Conservation (phyloP, 805 yeast species). For the Saccharomycopsis schoenii region DNA sequence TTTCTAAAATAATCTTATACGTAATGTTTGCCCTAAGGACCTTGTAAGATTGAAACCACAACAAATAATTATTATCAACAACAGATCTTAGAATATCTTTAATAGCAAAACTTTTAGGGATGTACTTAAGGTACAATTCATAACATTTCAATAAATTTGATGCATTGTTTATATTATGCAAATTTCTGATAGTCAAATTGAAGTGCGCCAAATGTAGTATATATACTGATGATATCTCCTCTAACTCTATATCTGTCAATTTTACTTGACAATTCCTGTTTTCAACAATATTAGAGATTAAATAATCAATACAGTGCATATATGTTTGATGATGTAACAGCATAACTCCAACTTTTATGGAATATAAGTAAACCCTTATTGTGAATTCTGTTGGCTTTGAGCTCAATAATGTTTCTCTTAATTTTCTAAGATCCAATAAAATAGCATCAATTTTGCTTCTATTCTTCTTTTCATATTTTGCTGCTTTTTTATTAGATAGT, state of each 20-base stretch:
- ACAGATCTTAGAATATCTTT: constrained; percentile 3
- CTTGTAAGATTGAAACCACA: constrained; percentile 12
- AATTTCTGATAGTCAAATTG: constrained; percentile 3
- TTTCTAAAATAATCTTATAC: constrained; percentile 2
- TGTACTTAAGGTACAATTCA: constrained; percentile 1
- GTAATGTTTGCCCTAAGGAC: constrained; percentile 5
- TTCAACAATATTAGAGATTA: constrained; percentile 22
- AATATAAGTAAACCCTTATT: constrained; percentile 37
- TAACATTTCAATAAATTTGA: constrained; percentile 5
- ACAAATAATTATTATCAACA: constrained; percentile 5
- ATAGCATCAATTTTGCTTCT: constrained; percentile 22
- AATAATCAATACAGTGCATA: constrained; percentile 39
- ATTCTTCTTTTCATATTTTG: not conserved
- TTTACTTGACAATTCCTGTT: not conserved
- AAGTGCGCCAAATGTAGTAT: constrained; percentile 33
- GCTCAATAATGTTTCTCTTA: constrained; percentile 45
- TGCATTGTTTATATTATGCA: not conserved
- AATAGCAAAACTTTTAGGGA: constrained; percentile 3
- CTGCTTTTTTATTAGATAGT: not conserved
- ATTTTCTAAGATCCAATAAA: constrained; percentile 36
- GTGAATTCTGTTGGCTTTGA: constrained; percentile 32
- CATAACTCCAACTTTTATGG: constrained; percentile 38
- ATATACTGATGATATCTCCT: constrained; percentile 33
- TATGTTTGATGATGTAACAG: constrained; percentile 49
- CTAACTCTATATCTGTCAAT: constrained; percentile 24